Evolutionary conservation across 2,329 filamentous ascomycete species (phyloP), one percentile per base, ranked within the genome.

Genomic region (Claviceps fusiformis): DNA sequence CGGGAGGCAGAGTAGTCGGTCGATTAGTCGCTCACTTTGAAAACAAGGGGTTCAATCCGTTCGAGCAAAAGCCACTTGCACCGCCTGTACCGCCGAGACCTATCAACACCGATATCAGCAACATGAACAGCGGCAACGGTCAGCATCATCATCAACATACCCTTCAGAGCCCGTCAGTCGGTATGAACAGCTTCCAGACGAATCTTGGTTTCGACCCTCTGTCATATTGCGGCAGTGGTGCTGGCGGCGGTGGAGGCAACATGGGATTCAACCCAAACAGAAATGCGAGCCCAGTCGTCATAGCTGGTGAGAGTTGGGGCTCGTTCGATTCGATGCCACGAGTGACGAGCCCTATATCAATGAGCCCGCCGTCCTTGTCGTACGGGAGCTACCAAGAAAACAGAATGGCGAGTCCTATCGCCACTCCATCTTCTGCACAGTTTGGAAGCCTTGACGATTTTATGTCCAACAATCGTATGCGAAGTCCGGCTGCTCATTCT

Each of bases 21-120:
- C 68, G 69, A 49, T 58, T 73, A 50, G 67, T 72, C 55, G 68
- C 70, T 51, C 70, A 71, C 52, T 73, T 73, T 60, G 71, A 73
- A 54, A 71, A 67, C 55, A 71, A 70, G 55, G 65, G 61, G 50
- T 59, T 58, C 50, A 46, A 33, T 47, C 54, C 60, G 50, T 73
- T 73, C 57, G 71, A 73, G 51, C 69, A 66, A 54, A 71, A 69
- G 54, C 24, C 50, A 62, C 60, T 53, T 68, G 65, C 60, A 64
- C 69, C 65, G 44, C 65, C 68, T 44, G 63, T 71, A 1, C 70
- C 69, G 50, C 65, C 69, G 7, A 64, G 70, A 54, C 67, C 68
- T 9, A 61, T 59, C 37, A 64, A 62, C 43, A 65, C 63, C 50
- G 57, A 56, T 29, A 59, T 62, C 54, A 59, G 62, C 47, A 52